phyloP scores from a whole-genome alignment of 2,329 filamentous ascomycete genomes.

The Monosporascus sp. region DNA sequence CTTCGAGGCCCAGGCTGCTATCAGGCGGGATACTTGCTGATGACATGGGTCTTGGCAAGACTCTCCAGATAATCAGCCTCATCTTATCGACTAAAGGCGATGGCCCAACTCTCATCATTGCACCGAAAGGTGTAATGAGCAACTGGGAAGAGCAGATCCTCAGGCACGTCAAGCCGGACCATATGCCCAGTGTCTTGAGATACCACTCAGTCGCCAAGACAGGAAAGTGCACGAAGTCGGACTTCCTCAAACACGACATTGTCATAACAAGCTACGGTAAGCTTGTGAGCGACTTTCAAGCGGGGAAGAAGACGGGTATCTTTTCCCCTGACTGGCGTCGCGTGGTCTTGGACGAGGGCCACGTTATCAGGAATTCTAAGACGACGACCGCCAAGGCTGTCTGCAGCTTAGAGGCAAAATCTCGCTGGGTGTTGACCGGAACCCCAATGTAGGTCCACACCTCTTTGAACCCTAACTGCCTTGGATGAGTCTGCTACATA shows the following conservation, averaged over 20 bases:
- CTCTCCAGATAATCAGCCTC: constrained; percentile 76
- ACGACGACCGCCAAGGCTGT: constrained; percentile 69
- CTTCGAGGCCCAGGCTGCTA: constrained; percentile 54
- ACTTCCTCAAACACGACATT: constrained; percentile 64
- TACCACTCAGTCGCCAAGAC: constrained; percentile 66
- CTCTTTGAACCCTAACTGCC: neutral
- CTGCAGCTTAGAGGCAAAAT: constrained; percentile 59
- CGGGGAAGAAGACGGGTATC: constrained; percentile 36
- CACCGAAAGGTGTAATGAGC: constrained; percentile 81
- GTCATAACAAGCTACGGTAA: constrained; percentile 83
- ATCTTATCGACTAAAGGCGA: constrained; percentile 50
- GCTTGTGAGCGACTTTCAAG: constrained; percentile 59
- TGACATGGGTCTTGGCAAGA: constrained; percentile 91
- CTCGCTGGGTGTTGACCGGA: constrained; percentile 74
- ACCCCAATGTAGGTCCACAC: constrained; percentile 61
- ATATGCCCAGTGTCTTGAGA: constrained; percentile 60
- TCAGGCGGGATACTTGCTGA: constrained; percentile 83
- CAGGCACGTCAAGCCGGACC: constrained; percentile 61
- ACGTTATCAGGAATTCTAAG: constrained; percentile 71
- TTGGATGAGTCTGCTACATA: neutral
- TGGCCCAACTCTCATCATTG: constrained; percentile 70
- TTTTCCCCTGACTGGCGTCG: constrained; percentile 64
- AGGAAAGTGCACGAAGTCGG: constrained; percentile 33
- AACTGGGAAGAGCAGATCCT: constrained; percentile 82
- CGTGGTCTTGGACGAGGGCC: constrained; percentile 77